These are phyloP conservation scores for Gentiana macrophylla DNA, from an alignment of 257 asterid species.

Conservation along the genomic window DNA sequence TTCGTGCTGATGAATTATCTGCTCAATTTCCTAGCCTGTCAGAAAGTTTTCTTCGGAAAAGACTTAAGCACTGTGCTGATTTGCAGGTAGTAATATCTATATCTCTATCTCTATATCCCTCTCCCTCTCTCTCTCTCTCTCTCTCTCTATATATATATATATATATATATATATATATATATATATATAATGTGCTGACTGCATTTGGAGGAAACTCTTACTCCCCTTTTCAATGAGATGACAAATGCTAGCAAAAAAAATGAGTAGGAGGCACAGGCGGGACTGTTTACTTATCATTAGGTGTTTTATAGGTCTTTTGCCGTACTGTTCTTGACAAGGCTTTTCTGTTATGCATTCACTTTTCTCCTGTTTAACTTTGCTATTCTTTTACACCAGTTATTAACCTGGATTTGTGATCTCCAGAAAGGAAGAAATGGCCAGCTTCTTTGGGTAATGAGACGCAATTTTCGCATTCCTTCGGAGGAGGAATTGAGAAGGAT, in stretches of 20 bases:
- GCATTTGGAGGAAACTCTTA: no score
- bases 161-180: no score
- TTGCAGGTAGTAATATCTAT: slow-evolving; percentile 48
- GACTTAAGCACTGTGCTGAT: slow-evolving; percentile 81
- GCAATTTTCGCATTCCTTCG: slow-evolving; percentile 78
- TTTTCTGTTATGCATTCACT: slow-evolving; percentile 1
- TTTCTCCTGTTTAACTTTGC: no score
- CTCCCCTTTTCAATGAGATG: no score
- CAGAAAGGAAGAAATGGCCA: slow-evolving; percentile 80
- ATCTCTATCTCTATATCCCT: background rate
- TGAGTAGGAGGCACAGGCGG: background rate
- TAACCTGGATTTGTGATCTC: slow-evolving; percentile 4
- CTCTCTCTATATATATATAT: no score
- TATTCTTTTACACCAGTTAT: background rate
- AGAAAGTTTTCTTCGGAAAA: slow-evolving; percentile 74
- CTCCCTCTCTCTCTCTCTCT: no score
- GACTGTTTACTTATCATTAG: background rate
- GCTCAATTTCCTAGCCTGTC: slow-evolving; percentile 73
- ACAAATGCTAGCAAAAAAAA: background rate
- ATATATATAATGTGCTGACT: no score
- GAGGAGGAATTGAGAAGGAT: slow-evolving; percentile 97
- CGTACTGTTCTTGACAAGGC: slow-evolving; percentile 8
- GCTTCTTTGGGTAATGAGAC: slow-evolving; percentile 74
- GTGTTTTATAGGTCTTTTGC: no score
- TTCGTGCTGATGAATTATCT: slow-evolving; percentile 71